A percentile compares a stretch with the other conserved stretches of the same genome.
phyloP scores from a whole-genome alignment of 2,329 filamentous ascomycete genomes.

The Colletotrichum sp. region DNA sequence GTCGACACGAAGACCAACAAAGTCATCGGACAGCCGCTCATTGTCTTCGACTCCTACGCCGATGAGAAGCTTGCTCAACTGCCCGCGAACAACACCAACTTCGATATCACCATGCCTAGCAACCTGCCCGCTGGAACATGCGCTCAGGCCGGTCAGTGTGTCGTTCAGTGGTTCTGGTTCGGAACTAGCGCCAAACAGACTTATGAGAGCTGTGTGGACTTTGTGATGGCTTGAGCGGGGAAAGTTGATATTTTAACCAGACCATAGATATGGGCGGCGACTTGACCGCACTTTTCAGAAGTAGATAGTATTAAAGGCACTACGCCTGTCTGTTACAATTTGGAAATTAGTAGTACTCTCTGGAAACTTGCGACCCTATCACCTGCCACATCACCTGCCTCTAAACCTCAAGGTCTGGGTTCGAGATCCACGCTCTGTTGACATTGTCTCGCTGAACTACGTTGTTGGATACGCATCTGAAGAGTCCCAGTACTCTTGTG shows the following conservation, averaged over 20 bases:
- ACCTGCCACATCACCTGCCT: too few relatives aligned
- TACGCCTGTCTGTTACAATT: not conserved
- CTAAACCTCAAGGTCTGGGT: too few relatives aligned
- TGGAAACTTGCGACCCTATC: too few relatives aligned
- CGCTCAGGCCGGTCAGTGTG: slow-evolving; percentile 34
- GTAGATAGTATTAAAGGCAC: not conserved
- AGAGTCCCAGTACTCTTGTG: too few relatives aligned
- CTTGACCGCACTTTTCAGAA: not conserved
- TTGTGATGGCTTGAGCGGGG: slow-evolving; percentile 21
- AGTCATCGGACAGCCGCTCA: slow-evolving; percentile 57
- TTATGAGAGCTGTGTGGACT: slow-evolving; percentile 44
- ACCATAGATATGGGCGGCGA: not conserved
- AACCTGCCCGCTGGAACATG: slow-evolving; percentile 31
- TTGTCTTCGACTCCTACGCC: slow-evolving; percentile 60
- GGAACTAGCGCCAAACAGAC: slow-evolving; percentile 40
- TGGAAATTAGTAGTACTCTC: too few relatives aligned
- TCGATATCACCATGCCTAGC: slow-evolving; percentile 44
- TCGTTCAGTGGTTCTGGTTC: slow-evolving; percentile 52
- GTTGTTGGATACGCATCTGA: too few relatives aligned
- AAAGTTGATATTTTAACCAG: not conserved
- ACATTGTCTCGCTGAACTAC: too few relatives aligned
- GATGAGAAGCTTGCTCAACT: slow-evolving; percentile 41
- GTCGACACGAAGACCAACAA: slow-evolving; percentile 57
- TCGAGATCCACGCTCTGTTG: too few relatives aligned
- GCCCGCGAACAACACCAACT: slow-evolving; percentile 46